phyloP scores from a whole-genome alignment of 1,139 yeast genomes.

The Blastobotrys petasosporus region DNA sequence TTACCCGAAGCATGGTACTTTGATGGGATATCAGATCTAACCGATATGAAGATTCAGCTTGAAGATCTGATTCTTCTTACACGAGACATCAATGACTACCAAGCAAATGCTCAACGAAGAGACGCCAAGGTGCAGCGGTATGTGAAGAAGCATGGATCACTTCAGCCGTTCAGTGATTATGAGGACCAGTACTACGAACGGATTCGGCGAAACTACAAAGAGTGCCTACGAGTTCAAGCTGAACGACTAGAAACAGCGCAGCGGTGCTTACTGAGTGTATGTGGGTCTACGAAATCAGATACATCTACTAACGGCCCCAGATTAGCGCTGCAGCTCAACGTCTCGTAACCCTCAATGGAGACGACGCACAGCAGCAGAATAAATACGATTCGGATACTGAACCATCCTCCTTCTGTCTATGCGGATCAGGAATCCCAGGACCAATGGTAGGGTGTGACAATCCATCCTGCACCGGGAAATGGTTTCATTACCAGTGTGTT shows the following conservation, averaged over 20 bases:
- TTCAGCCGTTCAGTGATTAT: background rate
- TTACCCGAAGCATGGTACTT: background rate
- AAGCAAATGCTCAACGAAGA: background rate
- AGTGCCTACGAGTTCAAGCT: background rate
- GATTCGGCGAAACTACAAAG: background rate
- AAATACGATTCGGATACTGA: too few species aligned
- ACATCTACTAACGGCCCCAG: too few species aligned
- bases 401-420: background rate
- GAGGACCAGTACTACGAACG: slow-evolving; percentile 2
- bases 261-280: background rate
- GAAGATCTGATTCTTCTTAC: slow-evolving; percentile 1
- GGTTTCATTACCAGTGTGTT: slow-evolving; percentile 4
- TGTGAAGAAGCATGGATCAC: background rate
- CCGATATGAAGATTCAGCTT: background rate
- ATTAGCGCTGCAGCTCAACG: too few species aligned
- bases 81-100: slow-evolving; percentile 1
- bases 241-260: background rate
- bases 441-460: slow-evolving; percentile 4
- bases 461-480: background rate
- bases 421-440: background rate
- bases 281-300: background rate
- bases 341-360: too few species aligned
- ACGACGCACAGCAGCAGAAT: too few species aligned
- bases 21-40: background rate
- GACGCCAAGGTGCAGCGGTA: slow-evolving; percentile 1